Base-by-base conservation (phyloP, 176 grass and related monocot genomes). In the Aegilops longissima region DNA sequence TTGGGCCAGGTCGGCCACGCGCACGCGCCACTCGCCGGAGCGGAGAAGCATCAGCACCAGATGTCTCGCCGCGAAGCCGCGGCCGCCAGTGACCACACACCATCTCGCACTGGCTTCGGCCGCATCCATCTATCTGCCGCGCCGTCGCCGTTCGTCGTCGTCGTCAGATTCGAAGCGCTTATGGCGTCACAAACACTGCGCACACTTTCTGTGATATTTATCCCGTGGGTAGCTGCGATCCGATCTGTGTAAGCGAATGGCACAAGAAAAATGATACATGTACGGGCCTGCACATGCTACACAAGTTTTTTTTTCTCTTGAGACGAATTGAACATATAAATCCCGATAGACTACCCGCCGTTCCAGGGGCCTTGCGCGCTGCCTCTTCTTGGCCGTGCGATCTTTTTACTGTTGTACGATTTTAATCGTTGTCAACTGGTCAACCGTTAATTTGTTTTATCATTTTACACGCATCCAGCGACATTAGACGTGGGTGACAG, bases 61-160 rank as follows among this genome's bases (percentile, higher is more conserved):
- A 45, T 93, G 94, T 73, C 92, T 88, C 76, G 97, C 97, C 44
- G 94, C 92, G 69, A 99, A 99, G 51, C 94, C 97, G 61, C 97
- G 87, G 36, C 94, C 97, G 16, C 97, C 89, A 3, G 97, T 99
- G 25, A 99, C 97, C 66, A 92, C 94, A 69, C 97, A 96, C 92
- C 90, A 96, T 65, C 90, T 86, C 61, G 80, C 76, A 2, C 81
- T 76, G 33, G 36, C 79, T 9, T 45, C 36, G 2, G 73, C 69
- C 31, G 68, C 66, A 56, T 62, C 86, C 86, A 87, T 87, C 38
- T 86, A 74, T 33, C 34, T 52, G 51, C 17, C 5, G 12, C 5
- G 12, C 42, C 82, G 68, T 1, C 76, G 67, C 0, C 67, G 39
- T 16, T 0, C 67, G 39, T 16, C 88, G 82, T 21, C 83, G 83